Conservation (phyloP, 306 rosid species). For the Alnus rubra region DNA sequence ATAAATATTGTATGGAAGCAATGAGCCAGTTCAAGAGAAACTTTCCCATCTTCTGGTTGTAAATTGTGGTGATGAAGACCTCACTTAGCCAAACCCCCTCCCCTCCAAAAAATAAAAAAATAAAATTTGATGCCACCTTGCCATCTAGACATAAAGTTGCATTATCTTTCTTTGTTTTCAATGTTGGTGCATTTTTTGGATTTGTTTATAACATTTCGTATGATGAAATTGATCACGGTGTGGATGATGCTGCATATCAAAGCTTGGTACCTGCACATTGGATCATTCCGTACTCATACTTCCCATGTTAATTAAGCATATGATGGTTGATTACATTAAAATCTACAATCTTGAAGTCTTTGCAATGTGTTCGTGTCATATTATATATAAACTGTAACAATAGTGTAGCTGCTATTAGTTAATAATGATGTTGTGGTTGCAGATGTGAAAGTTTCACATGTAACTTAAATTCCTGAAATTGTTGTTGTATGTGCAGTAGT, state of each 20-base stretch:
- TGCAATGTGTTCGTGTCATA: neutral
- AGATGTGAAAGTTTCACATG: neutral
- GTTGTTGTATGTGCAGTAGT: neutral
- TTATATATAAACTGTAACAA: neutral
- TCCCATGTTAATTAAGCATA: neutral
- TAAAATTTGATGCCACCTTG: neutral
- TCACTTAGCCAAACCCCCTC: neutral
- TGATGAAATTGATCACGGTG: neutral
- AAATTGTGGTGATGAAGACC: neutral
- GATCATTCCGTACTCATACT: neutral
- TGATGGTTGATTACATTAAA: neutral
- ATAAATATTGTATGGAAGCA: neutral
- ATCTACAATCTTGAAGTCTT: neutral
- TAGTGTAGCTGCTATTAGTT: neutral
- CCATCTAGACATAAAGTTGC: neutral
- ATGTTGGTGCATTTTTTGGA: neutral
- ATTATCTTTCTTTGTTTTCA: neutral
- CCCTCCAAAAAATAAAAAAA: neutral
- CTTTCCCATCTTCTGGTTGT: neutral
- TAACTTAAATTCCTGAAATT: neutral
- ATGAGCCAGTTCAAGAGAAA: neutral
- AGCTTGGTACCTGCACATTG: neutral
- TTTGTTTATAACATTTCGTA: neutral
- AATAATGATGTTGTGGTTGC: slow-evolving; percentile 5
- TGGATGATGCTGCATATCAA: neutral